Conservation (phyloP, 2,329 filamentous ascomycete genomes). For the Podosphaera leucotricha region DNA sequence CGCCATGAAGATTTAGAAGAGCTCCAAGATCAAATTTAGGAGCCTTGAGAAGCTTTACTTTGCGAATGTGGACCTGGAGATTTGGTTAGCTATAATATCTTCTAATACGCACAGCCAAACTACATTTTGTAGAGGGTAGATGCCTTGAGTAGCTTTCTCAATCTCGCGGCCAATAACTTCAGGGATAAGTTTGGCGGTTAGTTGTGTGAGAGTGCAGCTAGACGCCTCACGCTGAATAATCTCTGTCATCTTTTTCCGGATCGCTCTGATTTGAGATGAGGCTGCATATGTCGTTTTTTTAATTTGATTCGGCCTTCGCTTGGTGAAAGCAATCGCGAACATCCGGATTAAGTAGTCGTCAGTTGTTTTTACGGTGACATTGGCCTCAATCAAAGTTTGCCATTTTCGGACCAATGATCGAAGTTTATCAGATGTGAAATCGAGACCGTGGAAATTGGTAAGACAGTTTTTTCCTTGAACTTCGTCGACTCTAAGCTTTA, state of each 20-base stretch:
- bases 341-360: slow-evolving; percentile 98
- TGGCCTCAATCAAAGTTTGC: slow-evolving; percentile 98
- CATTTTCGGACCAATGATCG: slow-evolving; percentile 98
- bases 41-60: slow-evolving; percentile 97
- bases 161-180: slow-evolving; percentile 99
- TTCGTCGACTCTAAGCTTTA: slow-evolving; percentile 96
- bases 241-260: slow-evolving; percentile 99
- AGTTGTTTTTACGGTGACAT: slow-evolving; percentile 98
- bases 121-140: slow-evolving; percentile 99
- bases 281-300: slow-evolving; percentile 99
- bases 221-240: slow-evolving; percentile 94
- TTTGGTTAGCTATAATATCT: slow-evolving; percentile 4
- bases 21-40: slow-evolving; percentile 98
- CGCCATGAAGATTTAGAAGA: slow-evolving; percentile 89
- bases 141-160: slow-evolving; percentile 97
- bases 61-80: slow-evolving; percentile 91
- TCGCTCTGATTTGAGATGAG: slow-evolving; percentile 89
- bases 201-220: slow-evolving; percentile 83
- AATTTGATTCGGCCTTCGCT: slow-evolving; percentile 97
- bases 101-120: slow-evolving; percentile 16
- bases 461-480: slow-evolving; percentile 99
- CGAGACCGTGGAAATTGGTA: slow-evolving; percentile 99
- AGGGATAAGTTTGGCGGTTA: slow-evolving; percentile 95
- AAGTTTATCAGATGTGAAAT: slow-evolving; percentile 99
- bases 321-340: slow-evolving; percentile 98